Base-by-base conservation (phyloP, 441 rosid species). In the Populus tomentosa region DNA sequence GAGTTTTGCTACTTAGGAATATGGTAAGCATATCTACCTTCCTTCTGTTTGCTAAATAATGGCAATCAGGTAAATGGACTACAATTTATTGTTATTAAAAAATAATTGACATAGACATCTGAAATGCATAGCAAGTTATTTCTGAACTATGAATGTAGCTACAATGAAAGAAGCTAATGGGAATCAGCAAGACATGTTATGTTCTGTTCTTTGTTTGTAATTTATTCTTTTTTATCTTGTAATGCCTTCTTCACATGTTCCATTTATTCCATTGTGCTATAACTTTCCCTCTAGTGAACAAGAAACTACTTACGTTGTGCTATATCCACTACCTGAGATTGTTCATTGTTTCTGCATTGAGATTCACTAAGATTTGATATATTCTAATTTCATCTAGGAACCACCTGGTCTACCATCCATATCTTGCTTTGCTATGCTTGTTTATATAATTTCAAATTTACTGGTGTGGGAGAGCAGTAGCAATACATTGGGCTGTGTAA, bases 1-100 rank as follows among this genome's bases (percentile, higher is more conserved):
- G 91, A 36, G 97, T 96, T 72, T 75, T 96, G 87, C 80, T 96
- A 74, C 97, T 96, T 28, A 88, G 91, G 80, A 96, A 96, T 88
- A 96, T 96, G 99, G 98, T 96, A 83, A 76, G 83, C 40, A 36
- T 67, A 35, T 56, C 1, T 67, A 30, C 6, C 4, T 30, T 38
- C 42, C 42, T 38, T 14, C 56, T 46, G 56, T 46, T 46, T 46
- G 56, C 8, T 50, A 50, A 50, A 50, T 50, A 46, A 46, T 46
- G 56, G 20, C 18, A 46, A 46, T 46, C 18, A 13, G 56, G 18
- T 46, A 14, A 46, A 46, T 46, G 56, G 56, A 14, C 56, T 4
- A 46, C 56, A 46, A 46, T 46, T 46, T 46, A 46, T 1, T 46
- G 56, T 14, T 46, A 46, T 14, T 46, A 46, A 46, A 46, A 46